Conservation (phyloP, 306 rosid species). For the Cercis canadensis region DNA sequence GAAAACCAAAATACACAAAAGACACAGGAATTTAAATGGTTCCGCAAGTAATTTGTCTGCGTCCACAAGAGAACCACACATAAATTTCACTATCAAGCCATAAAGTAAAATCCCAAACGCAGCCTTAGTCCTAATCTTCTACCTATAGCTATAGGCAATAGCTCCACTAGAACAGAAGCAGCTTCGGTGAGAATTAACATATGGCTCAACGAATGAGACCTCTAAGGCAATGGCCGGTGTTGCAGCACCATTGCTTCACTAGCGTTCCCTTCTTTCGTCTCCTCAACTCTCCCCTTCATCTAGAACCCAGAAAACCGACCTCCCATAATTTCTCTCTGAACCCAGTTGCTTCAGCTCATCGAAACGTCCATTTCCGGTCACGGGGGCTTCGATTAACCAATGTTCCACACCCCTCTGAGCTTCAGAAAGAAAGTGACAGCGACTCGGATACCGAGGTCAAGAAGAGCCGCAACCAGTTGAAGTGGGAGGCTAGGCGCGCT, state of each 20-base stretch:
- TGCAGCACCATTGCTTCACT: slow-evolving; percentile 39
- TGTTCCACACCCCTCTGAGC: slow-evolving; percentile 36
- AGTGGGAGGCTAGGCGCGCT: slow-evolving; percentile 84
- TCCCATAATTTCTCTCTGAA: slow-evolving; percentile 36
- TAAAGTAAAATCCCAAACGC: no score
- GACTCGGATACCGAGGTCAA: slow-evolving; percentile 42
- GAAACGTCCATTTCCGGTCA: slow-evolving; percentile 41
- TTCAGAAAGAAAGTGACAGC: slow-evolving; percentile 23
- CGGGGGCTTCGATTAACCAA: slow-evolving; percentile 52
- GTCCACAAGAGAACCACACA: no score
- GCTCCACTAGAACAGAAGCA: no score
- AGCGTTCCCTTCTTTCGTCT: slow-evolving; percentile 38
- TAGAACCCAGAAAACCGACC: slow-evolving; percentile 19
- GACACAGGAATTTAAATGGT: no score
- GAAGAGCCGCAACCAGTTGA: slow-evolving; percentile 86
- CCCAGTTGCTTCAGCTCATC: slow-evolving; percentile 48
- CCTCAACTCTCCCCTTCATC: slow-evolving; percentile 32
- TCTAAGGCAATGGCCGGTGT: slow-evolving; percentile 63
- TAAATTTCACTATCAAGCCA: no score
- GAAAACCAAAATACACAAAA: no score
- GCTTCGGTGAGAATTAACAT: no score
- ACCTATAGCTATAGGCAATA: no score
- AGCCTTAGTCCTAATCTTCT: no score
- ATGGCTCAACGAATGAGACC: slow-evolving; percentile 61
- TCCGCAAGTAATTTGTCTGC: no score